phyloP scores from a whole-genome alignment of 768 basidiomycete genomes.

The Suillus discolor region DNA sequence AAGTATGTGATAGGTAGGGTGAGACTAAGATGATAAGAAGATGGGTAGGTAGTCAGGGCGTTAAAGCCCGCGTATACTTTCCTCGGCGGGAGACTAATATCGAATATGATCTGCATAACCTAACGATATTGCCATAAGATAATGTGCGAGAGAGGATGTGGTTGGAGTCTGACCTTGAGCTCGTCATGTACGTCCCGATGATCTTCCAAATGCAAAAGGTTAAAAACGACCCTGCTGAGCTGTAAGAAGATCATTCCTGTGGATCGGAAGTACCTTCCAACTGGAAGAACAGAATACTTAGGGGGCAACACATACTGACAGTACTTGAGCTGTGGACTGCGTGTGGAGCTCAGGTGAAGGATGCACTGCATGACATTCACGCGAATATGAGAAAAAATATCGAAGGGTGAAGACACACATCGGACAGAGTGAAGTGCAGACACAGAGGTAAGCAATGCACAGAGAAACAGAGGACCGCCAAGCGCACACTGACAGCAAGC shows the following conservation, averaged over 20 bases:
- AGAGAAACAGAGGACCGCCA: no score
- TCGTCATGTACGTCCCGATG: background rate
- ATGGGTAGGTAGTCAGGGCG: background rate
- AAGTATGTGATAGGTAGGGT: background rate
- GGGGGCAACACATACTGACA: no score
- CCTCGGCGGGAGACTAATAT: background rate
- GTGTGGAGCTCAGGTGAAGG: no score
- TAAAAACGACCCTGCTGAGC: background rate
- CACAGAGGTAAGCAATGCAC: no score
- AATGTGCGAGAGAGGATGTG: background rate
- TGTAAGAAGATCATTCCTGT: background rate
- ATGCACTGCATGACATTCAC: no score
- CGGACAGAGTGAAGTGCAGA: no score
- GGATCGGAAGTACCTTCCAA: background rate
- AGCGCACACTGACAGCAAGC: no score
- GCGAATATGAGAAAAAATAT: no score
- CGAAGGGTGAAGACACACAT: no score
- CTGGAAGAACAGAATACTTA: background rate
- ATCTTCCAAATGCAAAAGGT: background rate
- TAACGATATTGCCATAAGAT: background rate
- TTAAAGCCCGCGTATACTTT: background rate
- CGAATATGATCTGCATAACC: background rate
- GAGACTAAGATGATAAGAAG: background rate
- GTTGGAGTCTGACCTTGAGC: background rate
- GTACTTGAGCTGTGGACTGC: no score